Percentiles rank a stretch among this genome's conserved stretches.
Conservation (phyloP, 2,329 filamentous ascomycete genomes). For the Aspergillus candidus region DNA sequence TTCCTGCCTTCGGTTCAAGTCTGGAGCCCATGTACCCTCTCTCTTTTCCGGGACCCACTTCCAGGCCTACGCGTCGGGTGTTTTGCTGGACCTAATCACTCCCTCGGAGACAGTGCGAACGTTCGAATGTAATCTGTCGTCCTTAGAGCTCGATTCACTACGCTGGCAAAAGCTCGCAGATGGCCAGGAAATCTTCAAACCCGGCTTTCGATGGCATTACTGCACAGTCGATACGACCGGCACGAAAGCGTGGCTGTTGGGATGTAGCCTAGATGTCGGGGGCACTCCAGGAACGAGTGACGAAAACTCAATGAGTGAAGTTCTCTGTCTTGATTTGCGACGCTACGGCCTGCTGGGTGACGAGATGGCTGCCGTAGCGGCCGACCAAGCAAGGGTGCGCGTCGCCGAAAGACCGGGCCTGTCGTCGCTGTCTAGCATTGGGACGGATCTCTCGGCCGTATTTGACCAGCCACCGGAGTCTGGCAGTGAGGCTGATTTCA, state of each 20-base stretch:
- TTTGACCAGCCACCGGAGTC: slow-evolving; percentile 82
- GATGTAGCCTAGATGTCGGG: slow-evolving; percentile 70
- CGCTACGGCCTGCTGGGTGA: slow-evolving; percentile 88
- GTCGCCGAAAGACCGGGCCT: slow-evolving; percentile 49
- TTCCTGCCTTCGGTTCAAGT: slow-evolving; percentile 82
- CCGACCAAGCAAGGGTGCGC: slow-evolving; percentile 42
- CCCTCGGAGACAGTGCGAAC: slow-evolving; percentile 80
- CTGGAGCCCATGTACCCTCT: slow-evolving; percentile 76
- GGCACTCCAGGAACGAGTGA: slow-evolving; percentile 64
- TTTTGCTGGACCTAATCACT: slow-evolving; percentile 88
- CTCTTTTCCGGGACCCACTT: slow-evolving; percentile 92
- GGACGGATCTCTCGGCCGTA: slow-evolving; percentile 74
- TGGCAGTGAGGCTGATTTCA: slow-evolving; percentile 83
- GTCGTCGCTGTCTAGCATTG: slow-evolving; percentile 58
- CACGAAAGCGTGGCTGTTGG: slow-evolving; percentile 94
- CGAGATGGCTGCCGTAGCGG: slow-evolving; percentile 55
- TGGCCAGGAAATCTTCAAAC: slow-evolving; percentile 85
- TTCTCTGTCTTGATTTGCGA: slow-evolving; percentile 87
- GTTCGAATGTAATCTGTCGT: slow-evolving; percentile 83
- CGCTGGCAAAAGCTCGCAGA: slow-evolving; percentile 95
- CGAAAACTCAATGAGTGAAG: slow-evolving; percentile 89
- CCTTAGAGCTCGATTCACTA: slow-evolving; percentile 76
- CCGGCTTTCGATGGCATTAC: slow-evolving; percentile 96
- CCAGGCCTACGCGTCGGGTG: slow-evolving; percentile 88
- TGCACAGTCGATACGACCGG: slow-evolving; percentile 93